Base-by-base conservation (phyloP, 2,329 filamentous ascomycete genomes). In the Thielaviopsis populi region DNA sequence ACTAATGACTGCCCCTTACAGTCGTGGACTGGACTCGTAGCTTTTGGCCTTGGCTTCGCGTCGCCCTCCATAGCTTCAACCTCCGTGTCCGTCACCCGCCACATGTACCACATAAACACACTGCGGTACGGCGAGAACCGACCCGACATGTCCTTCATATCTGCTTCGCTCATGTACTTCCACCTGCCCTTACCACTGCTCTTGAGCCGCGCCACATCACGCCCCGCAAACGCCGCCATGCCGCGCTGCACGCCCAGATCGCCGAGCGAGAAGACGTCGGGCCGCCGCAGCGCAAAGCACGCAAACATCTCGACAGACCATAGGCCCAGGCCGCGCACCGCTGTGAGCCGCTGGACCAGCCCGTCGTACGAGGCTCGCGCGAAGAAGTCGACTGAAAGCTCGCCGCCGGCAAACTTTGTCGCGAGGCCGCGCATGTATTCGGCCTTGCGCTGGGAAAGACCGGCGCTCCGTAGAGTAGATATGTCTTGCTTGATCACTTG, bases 291-390 rank as follows among this genome's bases (percentile, higher is more conserved):
- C n/a, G 84, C 88, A 74, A 99, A 97, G 74, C 88, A 90, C 60
- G 91, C 89, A 78, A 99, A 99, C 94, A 99, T 97, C 77, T 96
- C 91, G 15, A 95, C 91, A 59, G 86, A 91, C 94, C 94, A 97
- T 63, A 80, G 81, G 0, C 94, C 94, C 60, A 97, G 75, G 0
- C 94, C 94, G 10, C 92, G 81, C 4, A 99, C 91, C 0, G 91
- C 88, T 59, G 88, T 89, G 59, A 99, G 78, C 72, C 82, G 86
- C 73, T 88, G 83, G 68, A 96, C 79, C 7, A 99, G 81, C 69
- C 95, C 88, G 61, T 95, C 91, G 72, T 99, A 94, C 4, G 84
- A 82, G 1, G 89, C 90, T 42, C 40, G 19, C 62, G 88, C 82
- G 22, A 97, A 80, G 79, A 94, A 85, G 67, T 81, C 75, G 11